phyloP scores from a whole-genome alignment of 139 green algal genomes.

The Ettlia oleoabundans region DNA sequence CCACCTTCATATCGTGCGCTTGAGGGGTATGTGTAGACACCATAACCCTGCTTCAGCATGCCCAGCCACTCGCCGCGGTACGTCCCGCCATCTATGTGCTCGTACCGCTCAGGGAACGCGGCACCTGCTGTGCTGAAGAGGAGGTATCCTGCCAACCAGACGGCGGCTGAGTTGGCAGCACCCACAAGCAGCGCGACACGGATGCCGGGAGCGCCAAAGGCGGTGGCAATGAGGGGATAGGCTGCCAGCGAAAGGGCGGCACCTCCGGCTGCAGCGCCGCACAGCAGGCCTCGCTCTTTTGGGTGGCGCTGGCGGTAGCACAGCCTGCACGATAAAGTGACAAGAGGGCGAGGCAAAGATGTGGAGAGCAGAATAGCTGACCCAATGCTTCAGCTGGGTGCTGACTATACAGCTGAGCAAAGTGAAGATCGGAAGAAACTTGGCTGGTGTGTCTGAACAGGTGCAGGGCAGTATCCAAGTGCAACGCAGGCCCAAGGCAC shows the following conservation, averaged over 20 bases:
- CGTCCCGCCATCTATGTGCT: slow-evolving; percentile 76
- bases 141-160: slow-evolving; percentile 57
- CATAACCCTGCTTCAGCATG: slow-evolving; percentile 77
- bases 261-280: slow-evolving; percentile 39
- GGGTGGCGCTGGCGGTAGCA: slow-evolving; percentile 29
- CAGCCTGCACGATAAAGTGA: slow-evolving; percentile 11
- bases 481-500: too few species aligned
- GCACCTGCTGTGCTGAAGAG: slow-evolving; percentile 58
- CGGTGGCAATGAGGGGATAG: slow-evolving; percentile 31
- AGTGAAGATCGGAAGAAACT: too few species aligned
- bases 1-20: slow-evolving; percentile 79
- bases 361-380: too few species aligned
- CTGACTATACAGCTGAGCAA: too few species aligned
- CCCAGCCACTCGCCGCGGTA: slow-evolving; percentile 85
- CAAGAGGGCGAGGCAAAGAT: too few species aligned
- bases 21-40: slow-evolving; percentile 77
- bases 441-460: too few species aligned
- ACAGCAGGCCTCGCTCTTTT: slow-evolving; percentile 42
- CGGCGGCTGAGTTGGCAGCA: slow-evolving; percentile 42
- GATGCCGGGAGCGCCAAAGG: slow-evolving; percentile 41
- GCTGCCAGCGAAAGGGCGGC: slow-evolving; percentile 19
- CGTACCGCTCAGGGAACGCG: slow-evolving; percentile 67
- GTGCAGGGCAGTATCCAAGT: too few species aligned
- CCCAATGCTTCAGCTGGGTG: too few species aligned
- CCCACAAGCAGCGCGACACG: slow-evolving; percentile 41